A percentile compares a stretch with the other conserved stretches of the same genome.
Conservation (phyloP, 345 rosid species). For the Eutrema yunnanense region DNA sequence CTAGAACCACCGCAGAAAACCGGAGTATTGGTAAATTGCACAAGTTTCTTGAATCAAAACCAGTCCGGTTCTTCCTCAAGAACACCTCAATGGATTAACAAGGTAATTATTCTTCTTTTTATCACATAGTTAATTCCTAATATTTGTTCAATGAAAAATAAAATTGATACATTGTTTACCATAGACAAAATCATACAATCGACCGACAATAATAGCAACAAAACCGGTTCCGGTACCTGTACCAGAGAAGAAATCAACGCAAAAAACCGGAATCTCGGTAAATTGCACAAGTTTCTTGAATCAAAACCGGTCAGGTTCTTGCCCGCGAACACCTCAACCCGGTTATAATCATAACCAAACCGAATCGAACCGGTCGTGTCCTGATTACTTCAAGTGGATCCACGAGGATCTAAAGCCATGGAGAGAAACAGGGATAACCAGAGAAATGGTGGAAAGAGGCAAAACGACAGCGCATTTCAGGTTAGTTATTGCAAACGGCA, state of each 20-base stretch:
- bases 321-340: not conserved
- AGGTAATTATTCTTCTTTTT: not conserved
- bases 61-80: slow-evolving; percentile 12
- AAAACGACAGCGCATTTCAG: slow-evolving; percentile 52
- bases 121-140: not conserved
- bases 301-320: slow-evolving; percentile 20
- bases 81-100: not conserved
- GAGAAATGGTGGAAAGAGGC: slow-evolving; percentile 46
- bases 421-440: slow-evolving; percentile 59
- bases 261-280: not conserved
- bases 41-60: slow-evolving; percentile 23
- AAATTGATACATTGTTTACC: not conserved
- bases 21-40: not conserved
- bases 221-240: slow-evolving; percentile 11
- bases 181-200: slow-evolving; percentile 1
- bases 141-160: not conserved
- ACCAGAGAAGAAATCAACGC: not conserved
- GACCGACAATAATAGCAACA: slow-evolving; percentile 14
- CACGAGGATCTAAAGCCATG: slow-evolving; percentile 89
- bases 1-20: slow-evolving; percentile 21
- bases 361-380: slow-evolving; percentile 41
- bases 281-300: slow-evolving; percentile 16
- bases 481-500: slow-evolving; percentile 44
- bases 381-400: slow-evolving; percentile 90
- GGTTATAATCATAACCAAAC: not conserved